Percentiles rank a stretch among this genome's conserved stretches.
Evolutionary conservation across 2,329 filamentous ascomycete species (phyloP).

Genomic region (Dactylellina parvicollis): DNA sequence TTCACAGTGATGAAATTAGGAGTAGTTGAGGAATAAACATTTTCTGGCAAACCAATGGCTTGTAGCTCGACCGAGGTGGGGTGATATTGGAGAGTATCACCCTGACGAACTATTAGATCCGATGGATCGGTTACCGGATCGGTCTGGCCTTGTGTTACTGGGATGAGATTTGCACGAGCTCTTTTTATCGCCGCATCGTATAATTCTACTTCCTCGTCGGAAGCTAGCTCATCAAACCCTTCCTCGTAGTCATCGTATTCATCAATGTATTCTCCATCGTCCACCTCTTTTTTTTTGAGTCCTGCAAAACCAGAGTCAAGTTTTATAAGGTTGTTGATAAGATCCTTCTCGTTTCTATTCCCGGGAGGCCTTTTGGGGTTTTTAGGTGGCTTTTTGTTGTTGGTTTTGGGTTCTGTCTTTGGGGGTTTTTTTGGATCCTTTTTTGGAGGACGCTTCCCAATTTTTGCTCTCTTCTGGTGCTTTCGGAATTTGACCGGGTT

Average conservation of each 20-base stretch:
- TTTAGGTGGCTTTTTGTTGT: not conserved
- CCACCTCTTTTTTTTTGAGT: not conserved
- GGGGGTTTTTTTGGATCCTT: not conserved
- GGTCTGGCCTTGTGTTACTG: not conserved
- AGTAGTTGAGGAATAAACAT: not conserved
- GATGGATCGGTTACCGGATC: not conserved
- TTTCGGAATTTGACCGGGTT: too few species aligned
- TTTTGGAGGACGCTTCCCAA: not conserved
- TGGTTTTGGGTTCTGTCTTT: not conserved
- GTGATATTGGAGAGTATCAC: not conserved
- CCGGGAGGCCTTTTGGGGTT: not conserved
- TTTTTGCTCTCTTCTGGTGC: not conserved
- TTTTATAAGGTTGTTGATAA: not conserved
- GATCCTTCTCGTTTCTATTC: not conserved
- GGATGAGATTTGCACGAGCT: not conserved
- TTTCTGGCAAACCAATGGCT: not conserved
- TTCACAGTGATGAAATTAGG: not conserved
- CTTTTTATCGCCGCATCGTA: slow-evolving; percentile 1
- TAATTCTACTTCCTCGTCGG: slow-evolving; percentile 4
- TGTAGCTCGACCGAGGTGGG: not conserved
- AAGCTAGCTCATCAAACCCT: not conserved
- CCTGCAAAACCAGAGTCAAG: not conserved
- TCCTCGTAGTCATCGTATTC: not conserved
- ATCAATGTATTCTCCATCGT: not conserved
- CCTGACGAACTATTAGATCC: not conserved